These are phyloP conservation scores for Pseudocercospora cruenta DNA, from an alignment of 2,329 filamentous ascomycete genomes.

Conservation along the genomic window DNA sequence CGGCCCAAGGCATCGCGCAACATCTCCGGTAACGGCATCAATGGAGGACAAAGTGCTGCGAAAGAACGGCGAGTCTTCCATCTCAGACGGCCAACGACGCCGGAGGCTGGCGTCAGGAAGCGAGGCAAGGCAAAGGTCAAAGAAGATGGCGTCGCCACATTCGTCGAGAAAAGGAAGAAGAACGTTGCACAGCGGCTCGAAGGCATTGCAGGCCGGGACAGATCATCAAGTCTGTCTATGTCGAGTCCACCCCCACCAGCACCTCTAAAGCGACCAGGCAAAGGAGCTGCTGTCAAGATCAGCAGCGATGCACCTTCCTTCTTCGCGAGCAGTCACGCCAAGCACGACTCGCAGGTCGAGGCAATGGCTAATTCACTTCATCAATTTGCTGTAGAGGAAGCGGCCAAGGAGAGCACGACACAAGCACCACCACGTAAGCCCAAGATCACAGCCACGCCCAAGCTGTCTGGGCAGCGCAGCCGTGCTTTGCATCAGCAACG, in stretches of 20 bases:
- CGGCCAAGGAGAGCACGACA: conserved; percentile 18
- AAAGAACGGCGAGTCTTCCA: conserved; percentile 30
- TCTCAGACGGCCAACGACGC: conserved; percentile 25
- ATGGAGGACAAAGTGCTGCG: conserved; percentile 7
- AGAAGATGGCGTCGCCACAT: conserved; percentile 32
- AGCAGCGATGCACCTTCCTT: conserved; percentile 5
- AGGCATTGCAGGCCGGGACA: conserved; percentile 11
- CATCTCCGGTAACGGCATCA: conserved; percentile 21
- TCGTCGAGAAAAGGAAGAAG: conserved; percentile 31
- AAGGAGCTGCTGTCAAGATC: conserved; percentile 23
- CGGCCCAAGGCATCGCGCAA: conserved; percentile 18
- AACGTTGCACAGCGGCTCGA: conserved; percentile 20
- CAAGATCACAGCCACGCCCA: conserved; percentile 33
- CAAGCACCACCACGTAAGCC: conserved; percentile 19
- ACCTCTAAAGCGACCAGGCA: conserved; percentile 32
- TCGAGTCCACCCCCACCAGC: conserved; percentile 1
- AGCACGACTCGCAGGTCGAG: conserved; percentile 15
- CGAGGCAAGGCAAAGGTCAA: conserved; percentile 23
- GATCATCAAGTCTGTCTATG: conserved; percentile 12
- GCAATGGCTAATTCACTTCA: conserved; percentile 34
- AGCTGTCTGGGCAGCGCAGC: conserved; percentile 32
- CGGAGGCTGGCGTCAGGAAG: conserved; percentile 21
- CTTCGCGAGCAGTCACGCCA: background rate
- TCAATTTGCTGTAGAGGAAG: conserved; percentile 34
- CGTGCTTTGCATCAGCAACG: conserved; percentile 32